These are phyloP conservation scores for Globisporangium recalcitrans DNA, from an alignment of 352 stramenopile species.

Conservation along the genomic window DNA sequence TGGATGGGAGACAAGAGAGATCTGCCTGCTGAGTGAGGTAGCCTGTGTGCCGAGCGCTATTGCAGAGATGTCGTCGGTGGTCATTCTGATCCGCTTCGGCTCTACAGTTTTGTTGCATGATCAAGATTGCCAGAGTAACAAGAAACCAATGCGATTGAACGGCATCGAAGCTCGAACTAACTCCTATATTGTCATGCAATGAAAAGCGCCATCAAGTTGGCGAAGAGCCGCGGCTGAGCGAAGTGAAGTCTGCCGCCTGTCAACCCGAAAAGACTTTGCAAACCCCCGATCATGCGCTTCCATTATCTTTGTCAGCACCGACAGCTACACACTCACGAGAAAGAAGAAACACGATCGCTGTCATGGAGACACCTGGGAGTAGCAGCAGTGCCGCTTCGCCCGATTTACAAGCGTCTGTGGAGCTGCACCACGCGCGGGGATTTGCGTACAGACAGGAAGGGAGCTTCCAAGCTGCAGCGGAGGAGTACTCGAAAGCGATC, in stretches of 20 bases:
- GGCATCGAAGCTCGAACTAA: no score
- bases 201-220: no score
- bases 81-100: background rate
- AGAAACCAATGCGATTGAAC: background rate
- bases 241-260: background rate
- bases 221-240: background rate
- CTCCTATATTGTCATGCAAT: no score
- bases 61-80: background rate
- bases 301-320: background rate
- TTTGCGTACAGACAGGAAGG: slow-evolving; percentile 77
- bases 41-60: background rate
- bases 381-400: background rate
- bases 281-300: background rate
- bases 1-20: background rate
- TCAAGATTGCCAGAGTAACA: background rate
- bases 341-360: slow-evolving; percentile 25
- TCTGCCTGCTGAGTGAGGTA: background rate
- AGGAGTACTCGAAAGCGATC: slow-evolving; percentile 78
- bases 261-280: background rate
- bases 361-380: slow-evolving; percentile 16
- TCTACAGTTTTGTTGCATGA: background rate
- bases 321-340: background rate
- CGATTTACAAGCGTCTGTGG: slow-evolving; percentile 25
- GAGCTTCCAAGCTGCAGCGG: slow-evolving; percentile 71
- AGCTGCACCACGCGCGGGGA: slow-evolving; percentile 52